Evolutionary conservation across 179 eudicot species (phyloP), one percentile per base, ranked within the genome.

Genomic region (Monotropa hypopitys): DNA sequence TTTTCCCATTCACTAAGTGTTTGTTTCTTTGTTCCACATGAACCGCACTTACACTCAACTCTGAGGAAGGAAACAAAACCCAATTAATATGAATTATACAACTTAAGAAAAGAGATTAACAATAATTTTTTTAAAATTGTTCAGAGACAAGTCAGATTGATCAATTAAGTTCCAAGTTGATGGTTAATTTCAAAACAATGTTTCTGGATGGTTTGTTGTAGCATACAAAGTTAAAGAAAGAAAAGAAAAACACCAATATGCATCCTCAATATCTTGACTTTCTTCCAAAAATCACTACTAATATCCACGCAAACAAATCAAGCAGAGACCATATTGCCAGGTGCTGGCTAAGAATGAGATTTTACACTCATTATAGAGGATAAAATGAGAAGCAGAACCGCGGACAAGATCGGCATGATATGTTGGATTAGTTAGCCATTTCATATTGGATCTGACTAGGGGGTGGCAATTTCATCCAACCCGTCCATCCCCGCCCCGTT

Each of bases 1-100:
- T 86, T 86, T 81, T 95, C 99, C 99, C 99, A 95, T 83, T 89
- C 93, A 86, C 89, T 80, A 66, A 88, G 86, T 51, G 85, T 69
- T 80, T 78, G 91, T 84, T 91, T 90, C 82, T 78, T 84, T 75
- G 86, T 76, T 73, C 93, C 97, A 81, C 97, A 95, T 66, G 81
- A 84, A 85, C 90, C 93, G 78, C 97, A 92, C 78, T 78, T 86
- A 74, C 99, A 95, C 77, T 88, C 85, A 79, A 95, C 93, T 87
- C 99, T 95, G 69, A 32, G 59, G 38, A 70, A 71, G 59, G 63
- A 70, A 69, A 49, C 61, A 53, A 54, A 69, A 82, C 32, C 70
- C 32, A 69, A 53, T 81, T 43, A 77, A 32, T 63, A n/a, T 51
- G 16, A 35, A 47, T n/a, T 32, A 15, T 59, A 56, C 59, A 20